Conservation (phyloP, 1,284 basidiomycete species). For the Neotropicomus parvogracilis region DNA sequence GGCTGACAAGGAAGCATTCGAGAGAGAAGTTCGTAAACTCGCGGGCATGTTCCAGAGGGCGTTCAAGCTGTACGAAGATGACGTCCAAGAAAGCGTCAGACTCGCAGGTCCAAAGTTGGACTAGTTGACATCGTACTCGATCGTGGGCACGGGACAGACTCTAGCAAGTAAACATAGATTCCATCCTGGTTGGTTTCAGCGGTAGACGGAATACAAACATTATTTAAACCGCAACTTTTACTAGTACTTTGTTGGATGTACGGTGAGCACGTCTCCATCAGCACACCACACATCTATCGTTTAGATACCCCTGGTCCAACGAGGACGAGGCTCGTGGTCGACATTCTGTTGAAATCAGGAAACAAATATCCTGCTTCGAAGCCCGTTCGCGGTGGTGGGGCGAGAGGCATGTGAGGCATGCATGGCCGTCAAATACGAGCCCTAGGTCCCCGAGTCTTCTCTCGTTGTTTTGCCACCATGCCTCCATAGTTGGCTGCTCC, state of each 20-base stretch:
- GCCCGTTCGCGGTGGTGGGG: conserved; percentile 17
- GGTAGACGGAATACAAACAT: conserved; percentile 5
- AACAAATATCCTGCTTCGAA: conserved; percentile 17
- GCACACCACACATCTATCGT: conserved; percentile 17
- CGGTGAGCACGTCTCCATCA: conserved; percentile 5
- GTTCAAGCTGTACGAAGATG: conserved; percentile 84
- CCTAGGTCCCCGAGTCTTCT: conserved; percentile 11
- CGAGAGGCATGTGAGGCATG: conserved; percentile 24
- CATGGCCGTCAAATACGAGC: conserved; percentile 25
- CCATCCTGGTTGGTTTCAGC: not conserved
- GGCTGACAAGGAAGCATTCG: conserved; percentile 83
- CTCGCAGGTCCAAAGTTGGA: conserved; percentile 64
- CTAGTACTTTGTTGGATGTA: too few relatives aligned
- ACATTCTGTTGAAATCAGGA: conserved; percentile 14
- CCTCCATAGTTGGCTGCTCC: conserved; percentile 27
- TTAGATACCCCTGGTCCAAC: conserved; percentile 12
- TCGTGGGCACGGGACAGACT: too few relatives aligned
- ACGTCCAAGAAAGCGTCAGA: conserved; percentile 75
- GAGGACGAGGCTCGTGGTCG: not conserved
- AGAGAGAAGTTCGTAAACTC: conserved; percentile 80
- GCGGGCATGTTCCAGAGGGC: conserved; percentile 92
- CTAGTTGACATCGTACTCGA: conserved; percentile 8
- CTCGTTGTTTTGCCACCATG: conserved; percentile 32
- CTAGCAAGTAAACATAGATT: conserved; percentile 16
- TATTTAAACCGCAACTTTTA: not conserved